Evolutionary conservation across 228 moss, liverwort and hornwort species (phyloP).

Genomic region (Sphagnum magellanicum): DNA sequence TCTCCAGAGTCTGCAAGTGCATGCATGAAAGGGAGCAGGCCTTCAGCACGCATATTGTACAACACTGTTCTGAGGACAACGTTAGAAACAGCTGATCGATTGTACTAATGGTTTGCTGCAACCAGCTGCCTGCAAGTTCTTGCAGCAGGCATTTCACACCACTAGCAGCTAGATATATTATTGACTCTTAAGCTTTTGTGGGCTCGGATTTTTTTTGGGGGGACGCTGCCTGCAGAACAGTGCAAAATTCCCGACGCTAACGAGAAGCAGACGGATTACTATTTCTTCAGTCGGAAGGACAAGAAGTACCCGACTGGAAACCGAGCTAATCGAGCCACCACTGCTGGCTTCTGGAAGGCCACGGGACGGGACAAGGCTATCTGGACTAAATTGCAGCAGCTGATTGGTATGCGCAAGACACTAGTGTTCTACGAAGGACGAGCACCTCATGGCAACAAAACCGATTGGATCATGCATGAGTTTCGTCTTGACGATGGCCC

Average conservation of each 20-base stretch:
- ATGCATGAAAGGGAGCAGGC: too few relatives aligned
- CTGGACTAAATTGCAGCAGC: slow-evolving; percentile 17
- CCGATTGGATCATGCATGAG: slow-evolving; percentile 93
- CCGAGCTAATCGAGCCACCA: slow-evolving; percentile 76
- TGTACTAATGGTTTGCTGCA: too few relatives aligned
- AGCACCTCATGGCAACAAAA: slow-evolving; percentile 73
- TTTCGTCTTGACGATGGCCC: slow-evolving; percentile 51
- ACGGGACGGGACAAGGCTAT: slow-evolving; percentile 74
- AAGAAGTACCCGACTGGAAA: slow-evolving; percentile 82
- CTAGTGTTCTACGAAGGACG: slow-evolving; percentile 80
- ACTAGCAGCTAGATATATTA: too few relatives aligned
- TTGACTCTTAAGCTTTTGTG: too few relatives aligned
- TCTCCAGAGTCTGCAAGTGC: too few relatives aligned
- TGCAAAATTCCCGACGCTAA: slow-evolving; percentile 36
- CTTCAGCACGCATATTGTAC: too few relatives aligned
- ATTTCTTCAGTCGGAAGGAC: slow-evolving; percentile 79
- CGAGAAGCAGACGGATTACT: slow-evolving; percentile 44
- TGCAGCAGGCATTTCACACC: too few relatives aligned
- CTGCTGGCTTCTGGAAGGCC: slow-evolving; percentile 80
- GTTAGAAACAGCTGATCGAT: too few relatives aligned
- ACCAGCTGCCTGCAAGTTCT: too few relatives aligned
- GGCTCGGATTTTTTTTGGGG: too few relatives aligned
- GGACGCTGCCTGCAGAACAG: slow-evolving; percentile 17
- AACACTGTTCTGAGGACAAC: too few relatives aligned
- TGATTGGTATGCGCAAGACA: slow-evolving; percentile 75